Base-by-base conservation (phyloP, 306 rosid genomes). In the Abrus pulchellus region DNA sequence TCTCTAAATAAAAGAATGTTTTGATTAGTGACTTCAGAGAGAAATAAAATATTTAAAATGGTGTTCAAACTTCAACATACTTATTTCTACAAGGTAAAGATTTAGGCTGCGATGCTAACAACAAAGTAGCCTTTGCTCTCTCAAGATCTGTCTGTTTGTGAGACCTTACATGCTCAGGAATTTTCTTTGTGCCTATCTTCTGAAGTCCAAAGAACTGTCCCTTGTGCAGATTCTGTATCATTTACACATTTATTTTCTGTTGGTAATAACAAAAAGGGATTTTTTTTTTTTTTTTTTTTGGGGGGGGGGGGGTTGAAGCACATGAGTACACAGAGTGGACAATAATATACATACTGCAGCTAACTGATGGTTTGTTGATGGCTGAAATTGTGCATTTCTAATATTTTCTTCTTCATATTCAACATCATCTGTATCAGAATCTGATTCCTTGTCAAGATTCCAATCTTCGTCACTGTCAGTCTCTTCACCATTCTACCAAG, bases 111-210 rank as follows among this genome's bases (percentile, higher is more conserved):
- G 99, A 90, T 79, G 97, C 86, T 88, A 95, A 84, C 83, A 93
- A 67, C 83, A 95, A 92, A 68, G 92, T 77, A 55, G 99, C 90
- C 89, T 93, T 95, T 84, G 98, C 99, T 82, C 90, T 91, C 83
- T 95, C 98, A 55, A 95, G 86, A 80, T 90, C 94, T 80, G 97
- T 95, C 81, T 87, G 95, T 77, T 89, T 95, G 89, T 86, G 99
- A 78, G 90, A 88, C 89, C 98, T 90, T 67, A 89, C 86, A 74
- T 90, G 91, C 84, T 87, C 88, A 4, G 96, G 98, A 81, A 95
- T 95, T 82, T 60, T 88, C 89, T 90, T 93, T 48, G 90, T 74
- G 53, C 99, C 99, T 66, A 91, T 85, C 86, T 93, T 95, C 85
- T 93, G 90, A 84, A 95, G 97, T 66, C 99, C 98, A 48, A 79